Conservation (phyloP, 192 early-diverging fungal species). For the Umbelopsis vinacea region DNA sequence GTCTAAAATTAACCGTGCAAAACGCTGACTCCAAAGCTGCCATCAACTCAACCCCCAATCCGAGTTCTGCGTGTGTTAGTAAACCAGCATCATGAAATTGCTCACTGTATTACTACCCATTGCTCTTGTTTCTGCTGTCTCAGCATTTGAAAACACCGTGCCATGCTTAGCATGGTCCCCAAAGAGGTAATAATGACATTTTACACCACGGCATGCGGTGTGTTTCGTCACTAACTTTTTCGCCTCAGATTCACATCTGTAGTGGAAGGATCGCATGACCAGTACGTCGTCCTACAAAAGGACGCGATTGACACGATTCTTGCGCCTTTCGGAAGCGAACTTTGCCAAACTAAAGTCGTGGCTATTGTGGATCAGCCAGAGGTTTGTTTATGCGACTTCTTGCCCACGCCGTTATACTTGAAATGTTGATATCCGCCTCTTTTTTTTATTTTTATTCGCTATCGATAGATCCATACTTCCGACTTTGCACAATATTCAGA, state of each 20-base stretch:
- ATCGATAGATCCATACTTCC: constrained; percentile 34
- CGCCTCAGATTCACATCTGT: constrained; percentile 19
- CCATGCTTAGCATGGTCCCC: constrained; percentile 45
- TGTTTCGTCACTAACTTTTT: not conserved
- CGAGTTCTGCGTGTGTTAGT: not conserved
- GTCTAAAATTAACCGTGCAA: constrained; percentile 4
- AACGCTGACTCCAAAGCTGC: not conserved
- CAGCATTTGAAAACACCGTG: constrained; percentile 44
- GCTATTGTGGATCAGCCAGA: constrained; percentile 41
- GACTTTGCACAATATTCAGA: constrained; percentile 34
- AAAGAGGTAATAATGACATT: constrained; percentile 34
- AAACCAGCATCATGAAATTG: not conserved
- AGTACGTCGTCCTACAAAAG: constrained; percentile 28
- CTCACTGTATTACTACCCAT: constrained; percentile 10
- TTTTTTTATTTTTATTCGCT: not conserved
- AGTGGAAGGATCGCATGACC: constrained; percentile 20
- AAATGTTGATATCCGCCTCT: not conserved
- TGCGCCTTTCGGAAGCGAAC: constrained; percentile 17
- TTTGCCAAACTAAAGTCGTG: constrained; percentile 35
- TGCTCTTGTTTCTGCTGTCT: constrained; percentile 30
- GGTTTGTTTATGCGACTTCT: constrained; percentile 25
- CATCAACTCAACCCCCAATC: no score
- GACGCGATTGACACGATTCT: constrained; percentile 28
- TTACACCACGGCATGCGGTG: not conserved
- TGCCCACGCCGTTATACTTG: not conserved